These are phyloP conservation scores for Tremella fuciformis DNA, from an alignment of 768 basidiomycete species.

Conservation along the genomic window DNA sequence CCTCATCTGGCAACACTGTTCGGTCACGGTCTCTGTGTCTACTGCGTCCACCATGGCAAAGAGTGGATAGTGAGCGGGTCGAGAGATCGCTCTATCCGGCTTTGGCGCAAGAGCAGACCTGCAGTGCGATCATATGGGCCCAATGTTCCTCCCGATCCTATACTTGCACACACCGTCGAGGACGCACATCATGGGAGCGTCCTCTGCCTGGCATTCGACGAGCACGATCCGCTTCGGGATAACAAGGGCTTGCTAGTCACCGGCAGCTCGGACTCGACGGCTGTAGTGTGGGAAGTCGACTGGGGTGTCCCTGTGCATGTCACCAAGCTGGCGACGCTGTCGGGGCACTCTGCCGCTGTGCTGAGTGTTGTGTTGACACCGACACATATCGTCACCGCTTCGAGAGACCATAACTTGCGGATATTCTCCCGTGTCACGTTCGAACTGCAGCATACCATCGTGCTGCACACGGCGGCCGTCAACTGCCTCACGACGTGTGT, in stretches of 20 bases:
- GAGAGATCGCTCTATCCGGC: constrained; percentile 28
- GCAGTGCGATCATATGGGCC: background rate
- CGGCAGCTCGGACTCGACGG: constrained; percentile 25
- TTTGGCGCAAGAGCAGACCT: constrained; percentile 15
- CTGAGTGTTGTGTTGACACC: constrained; percentile 25
- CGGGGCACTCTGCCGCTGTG: constrained; percentile 20
- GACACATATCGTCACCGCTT: constrained; percentile 18
- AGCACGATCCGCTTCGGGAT: constrained; percentile 10
- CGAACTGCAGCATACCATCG: constrained; percentile 7
- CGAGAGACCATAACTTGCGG: constrained; percentile 29
- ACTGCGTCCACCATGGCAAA: constrained; percentile 15
- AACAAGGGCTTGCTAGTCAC: constrained; percentile 27
- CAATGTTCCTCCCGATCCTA: background rate
- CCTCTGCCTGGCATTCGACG: constrained; percentile 21
- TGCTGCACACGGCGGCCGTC: constrained; percentile 23
- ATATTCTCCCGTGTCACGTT: constrained; percentile 14
- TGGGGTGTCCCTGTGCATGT: background rate
- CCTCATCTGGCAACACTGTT: constrained; percentile 4
- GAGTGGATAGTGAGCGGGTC: constrained; percentile 35
- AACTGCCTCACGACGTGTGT: constrained; percentile 27
- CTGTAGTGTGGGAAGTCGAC: constrained; percentile 26
- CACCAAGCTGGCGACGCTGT: constrained; percentile 11
- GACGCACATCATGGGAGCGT: constrained; percentile 38
- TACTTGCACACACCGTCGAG: constrained; percentile 7
- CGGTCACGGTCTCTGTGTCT: constrained; percentile 25